Conservation (phyloP, 2,329 filamentous ascomycete genomes). For the Chalara sp. region DNA sequence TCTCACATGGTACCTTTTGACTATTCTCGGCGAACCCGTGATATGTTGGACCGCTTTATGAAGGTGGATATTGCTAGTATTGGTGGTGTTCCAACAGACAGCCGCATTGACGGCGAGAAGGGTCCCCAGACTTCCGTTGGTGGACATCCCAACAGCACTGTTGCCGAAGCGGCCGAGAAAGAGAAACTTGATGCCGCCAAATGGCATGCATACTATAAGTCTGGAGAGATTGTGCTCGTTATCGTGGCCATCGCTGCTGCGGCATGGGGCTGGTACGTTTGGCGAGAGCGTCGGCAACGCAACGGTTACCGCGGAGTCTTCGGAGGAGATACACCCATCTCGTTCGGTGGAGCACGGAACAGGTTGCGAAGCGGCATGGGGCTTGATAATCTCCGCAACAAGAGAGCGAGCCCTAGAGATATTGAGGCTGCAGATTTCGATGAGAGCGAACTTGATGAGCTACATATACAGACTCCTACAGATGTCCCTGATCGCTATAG, state of each 20-base stretch:
- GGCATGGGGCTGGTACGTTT: slow-evolving; percentile 58
- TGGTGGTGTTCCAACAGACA: slow-evolving; percentile 64
- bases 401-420: slow-evolving; percentile 38
- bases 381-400: slow-evolving; percentile 41
- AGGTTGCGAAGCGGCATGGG: slow-evolving; percentile 26
- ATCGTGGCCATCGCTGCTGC: slow-evolving; percentile 57
- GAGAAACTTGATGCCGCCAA: slow-evolving; percentile 59
- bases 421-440: slow-evolving; percentile 60
- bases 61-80: slow-evolving; percentile 85
- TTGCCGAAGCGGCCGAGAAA: slow-evolving; percentile 54
- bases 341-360: slow-evolving; percentile 20
- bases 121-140: slow-evolving; percentile 59
- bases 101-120: slow-evolving; percentile 64
- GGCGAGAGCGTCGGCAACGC: slow-evolving; percentile 51
- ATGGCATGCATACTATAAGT: slow-evolving; percentile 66
- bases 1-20: slow-evolving; percentile 99
- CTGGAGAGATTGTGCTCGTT: slow-evolving; percentile 62
- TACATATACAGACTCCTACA: slow-evolving; percentile 36
- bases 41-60: slow-evolving; percentile 98
- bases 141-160: slow-evolving; percentile 60
- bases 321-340: slow-evolving; percentile 23
- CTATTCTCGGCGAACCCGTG: slow-evolving; percentile 74
- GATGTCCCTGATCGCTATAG: slow-evolving; percentile 43
- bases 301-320: slow-evolving; percentile 43
- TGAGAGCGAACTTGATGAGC: slow-evolving; percentile 57